A percentile compares a stretch with the other conserved stretches of the same genome.
These are phyloP conservation scores for Penicillium macrosclerotiorum DNA, from an alignment of 495 filamentous ascomycete genomes.

Conservation along the genomic window DNA sequence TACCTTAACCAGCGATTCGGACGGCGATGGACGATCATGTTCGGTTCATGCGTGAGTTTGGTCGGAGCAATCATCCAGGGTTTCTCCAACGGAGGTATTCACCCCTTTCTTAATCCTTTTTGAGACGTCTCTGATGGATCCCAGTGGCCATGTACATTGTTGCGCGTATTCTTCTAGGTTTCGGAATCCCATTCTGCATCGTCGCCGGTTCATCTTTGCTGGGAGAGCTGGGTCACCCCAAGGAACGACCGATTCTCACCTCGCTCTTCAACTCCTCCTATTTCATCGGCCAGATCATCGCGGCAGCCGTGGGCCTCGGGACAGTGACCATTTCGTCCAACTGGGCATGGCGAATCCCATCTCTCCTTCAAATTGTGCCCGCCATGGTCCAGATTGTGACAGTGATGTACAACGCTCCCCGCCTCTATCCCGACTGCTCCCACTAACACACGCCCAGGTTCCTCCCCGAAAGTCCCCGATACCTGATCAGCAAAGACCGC, in stretches of 20 bases:
- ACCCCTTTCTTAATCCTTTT: neutral
- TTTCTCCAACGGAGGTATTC: constrained; percentile 25
- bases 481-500: constrained; percentile 57
- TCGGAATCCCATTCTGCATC: constrained; percentile 64
- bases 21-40: constrained; percentile 56
- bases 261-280: constrained; percentile 66
- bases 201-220: constrained; percentile 62
- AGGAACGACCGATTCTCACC: constrained; percentile 62
- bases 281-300: constrained; percentile 61
- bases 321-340: constrained; percentile 53
- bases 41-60: constrained; percentile 58
- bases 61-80: constrained; percentile 58
- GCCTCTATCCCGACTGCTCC: neutral
- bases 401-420: constrained; percentile 35
- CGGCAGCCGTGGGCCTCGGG: constrained; percentile 56
- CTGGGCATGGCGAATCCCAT: constrained; percentile 68
- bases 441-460: constrained; percentile 31
- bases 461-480: constrained; percentile 60
- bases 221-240: constrained; percentile 65
- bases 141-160: constrained; percentile 61
- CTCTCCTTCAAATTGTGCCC: constrained; percentile 52
- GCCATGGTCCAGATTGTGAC: constrained; percentile 26
- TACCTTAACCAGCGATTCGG: constrained; percentile 55
- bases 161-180: constrained; percentile 62
- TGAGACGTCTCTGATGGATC: constrained; percentile 22